These are phyloP conservation scores for Penicillium simplicissimum DNA, from an alignment of 495 filamentous ascomycete species.

Conservation along the genomic window DNA sequence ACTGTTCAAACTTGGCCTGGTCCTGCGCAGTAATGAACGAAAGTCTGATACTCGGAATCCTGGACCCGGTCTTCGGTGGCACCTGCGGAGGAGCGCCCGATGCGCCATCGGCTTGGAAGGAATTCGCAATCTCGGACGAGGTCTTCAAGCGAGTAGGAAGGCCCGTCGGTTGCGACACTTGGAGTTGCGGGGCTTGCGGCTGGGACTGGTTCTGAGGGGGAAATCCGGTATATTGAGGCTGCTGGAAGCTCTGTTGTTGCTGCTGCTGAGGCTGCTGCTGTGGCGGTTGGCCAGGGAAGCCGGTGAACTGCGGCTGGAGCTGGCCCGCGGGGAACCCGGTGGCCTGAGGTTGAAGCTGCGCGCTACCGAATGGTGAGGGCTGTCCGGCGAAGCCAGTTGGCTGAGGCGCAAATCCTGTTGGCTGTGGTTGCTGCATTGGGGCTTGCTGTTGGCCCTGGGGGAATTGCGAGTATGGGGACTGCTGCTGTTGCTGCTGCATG, in stretches of 20 bases:
- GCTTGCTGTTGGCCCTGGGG: conserved; percentile 50
- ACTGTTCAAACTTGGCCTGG: conserved; percentile 95
- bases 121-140: conserved; percentile 85
- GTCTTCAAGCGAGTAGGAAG: conserved; percentile 56
- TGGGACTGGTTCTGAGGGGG: conserved; percentile 39
- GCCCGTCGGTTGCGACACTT: conserved; percentile 45
- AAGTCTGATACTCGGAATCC: conserved; percentile 92
- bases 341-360: conserved; percentile 55
- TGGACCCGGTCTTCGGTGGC: conserved; percentile 55
- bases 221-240: conserved; percentile 45
- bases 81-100: conserved; percentile 50
- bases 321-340: conserved; percentile 61
- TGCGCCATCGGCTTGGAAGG: conserved; percentile 57
- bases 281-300: conserved; percentile 50
- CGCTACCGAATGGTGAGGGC: conserved; percentile 33
- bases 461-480: conserved; percentile 49
- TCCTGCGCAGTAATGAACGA: conserved; percentile 95
- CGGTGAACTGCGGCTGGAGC: conserved; percentile 62
- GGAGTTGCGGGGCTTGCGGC: conserved; percentile 44
- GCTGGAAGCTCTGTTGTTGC: conserved; percentile 29
- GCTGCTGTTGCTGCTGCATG: conserved; percentile 46
- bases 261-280: conserved; percentile 43
- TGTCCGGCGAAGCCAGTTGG: conserved; percentile 52
- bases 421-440: conserved; percentile 55
- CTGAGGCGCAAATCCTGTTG: conserved; percentile 54